Evolutionary conservation across 2,329 filamentous ascomycete genomes (phyloP).

Genomic region (Diaporthe caulivora): DNA sequence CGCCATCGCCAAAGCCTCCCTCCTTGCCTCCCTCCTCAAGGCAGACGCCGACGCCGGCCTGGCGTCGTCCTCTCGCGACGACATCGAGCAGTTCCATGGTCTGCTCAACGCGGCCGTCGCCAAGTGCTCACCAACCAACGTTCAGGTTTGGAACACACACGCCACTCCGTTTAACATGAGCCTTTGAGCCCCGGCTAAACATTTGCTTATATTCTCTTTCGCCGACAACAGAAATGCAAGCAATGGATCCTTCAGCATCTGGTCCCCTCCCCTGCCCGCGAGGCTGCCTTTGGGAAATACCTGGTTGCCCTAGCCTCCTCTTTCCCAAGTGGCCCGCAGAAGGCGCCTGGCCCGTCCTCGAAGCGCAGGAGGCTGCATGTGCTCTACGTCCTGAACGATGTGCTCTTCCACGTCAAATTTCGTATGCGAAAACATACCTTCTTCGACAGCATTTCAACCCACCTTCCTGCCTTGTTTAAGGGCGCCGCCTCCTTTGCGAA

Average conservation of each 20-base stretch:
- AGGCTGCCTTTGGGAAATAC: slow-evolving; percentile 80
- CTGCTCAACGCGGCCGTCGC: slow-evolving; percentile 74
- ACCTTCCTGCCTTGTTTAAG: slow-evolving; percentile 73
- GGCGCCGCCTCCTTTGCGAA: slow-evolving; percentile 68
- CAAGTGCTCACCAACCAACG: slow-evolving; percentile 82
- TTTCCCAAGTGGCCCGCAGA: slow-evolving; percentile 53
- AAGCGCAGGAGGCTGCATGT: slow-evolving; percentile 80
- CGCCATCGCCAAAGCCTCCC: slow-evolving; percentile 83
- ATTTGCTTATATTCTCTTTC: slow-evolving; percentile 48
- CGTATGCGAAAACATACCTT: slow-evolving; percentile 63
- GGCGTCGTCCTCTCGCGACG: slow-evolving; percentile 71
- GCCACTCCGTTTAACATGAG: slow-evolving; percentile 43
- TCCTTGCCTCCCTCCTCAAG: slow-evolving; percentile 79
- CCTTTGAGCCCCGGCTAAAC: slow-evolving; percentile 50
- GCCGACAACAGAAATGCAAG: slow-evolving; percentile 81
- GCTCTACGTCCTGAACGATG: slow-evolving; percentile 83
- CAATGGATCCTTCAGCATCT: slow-evolving; percentile 84
- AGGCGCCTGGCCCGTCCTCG: slow-evolving; percentile 62
- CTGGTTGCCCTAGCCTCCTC: slow-evolving; percentile 76
- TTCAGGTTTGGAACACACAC: slow-evolving; percentile 81
- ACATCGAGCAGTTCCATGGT: slow-evolving; percentile 77
- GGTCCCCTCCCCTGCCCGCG: slow-evolving; percentile 74
- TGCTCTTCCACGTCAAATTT: slow-evolving; percentile 77
- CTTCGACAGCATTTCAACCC: slow-evolving; percentile 67
- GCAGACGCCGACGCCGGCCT: slow-evolving; percentile 70